These are phyloP conservation scores for Fusarium anguioides DNA, from an alignment of 2,329 filamentous ascomycete genomes.

Conservation along the genomic window DNA sequence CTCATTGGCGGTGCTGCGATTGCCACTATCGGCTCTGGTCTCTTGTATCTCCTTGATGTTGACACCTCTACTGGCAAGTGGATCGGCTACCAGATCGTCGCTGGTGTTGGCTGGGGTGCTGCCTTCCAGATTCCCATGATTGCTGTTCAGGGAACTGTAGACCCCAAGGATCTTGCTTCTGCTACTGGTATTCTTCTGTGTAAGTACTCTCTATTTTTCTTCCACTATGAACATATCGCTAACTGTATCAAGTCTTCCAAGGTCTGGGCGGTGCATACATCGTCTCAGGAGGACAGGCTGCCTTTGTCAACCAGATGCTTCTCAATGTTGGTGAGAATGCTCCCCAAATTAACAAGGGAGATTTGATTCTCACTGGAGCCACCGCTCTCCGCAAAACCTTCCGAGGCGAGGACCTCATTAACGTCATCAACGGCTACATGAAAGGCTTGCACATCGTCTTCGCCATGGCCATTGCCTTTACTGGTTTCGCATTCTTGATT, in stretches of 20 bases:
- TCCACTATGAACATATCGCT: constrained; percentile 1
- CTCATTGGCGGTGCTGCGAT: constrained; percentile 59
- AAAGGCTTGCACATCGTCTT: constrained; percentile 71
- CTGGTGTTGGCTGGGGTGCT: constrained; percentile 59
- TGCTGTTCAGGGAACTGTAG: constrained; percentile 57
- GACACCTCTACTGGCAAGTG: constrained; percentile 56
- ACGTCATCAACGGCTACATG: constrained; percentile 71
- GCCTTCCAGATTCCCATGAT: constrained; percentile 64
- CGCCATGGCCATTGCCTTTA: constrained; percentile 65
- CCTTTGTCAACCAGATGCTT: constrained; percentile 59
- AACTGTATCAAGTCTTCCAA: constrained; percentile 55
- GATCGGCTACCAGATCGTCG: constrained; percentile 65
- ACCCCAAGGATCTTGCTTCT: constrained; percentile 57
- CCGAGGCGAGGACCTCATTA: constrained; percentile 57
- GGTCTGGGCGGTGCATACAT: constrained; percentile 63
- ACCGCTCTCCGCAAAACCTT: constrained; percentile 68
- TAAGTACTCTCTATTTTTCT: constrained; percentile 37
- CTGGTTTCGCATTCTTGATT: constrained; percentile 53
- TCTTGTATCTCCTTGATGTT: constrained; percentile 56
- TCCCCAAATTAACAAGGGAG: constrained; percentile 51
- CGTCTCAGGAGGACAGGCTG: constrained; percentile 60
- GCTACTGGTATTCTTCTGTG: constrained; percentile 61
- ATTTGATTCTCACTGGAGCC: constrained; percentile 57
- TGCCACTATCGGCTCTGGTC: constrained; percentile 56
- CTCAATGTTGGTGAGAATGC: constrained; percentile 48